Evolutionary conservation across 2,329 filamentous ascomycete genomes (phyloP), one percentile per base, ranked within the genome.

Genomic region (Hypoxylon sp.): DNA sequence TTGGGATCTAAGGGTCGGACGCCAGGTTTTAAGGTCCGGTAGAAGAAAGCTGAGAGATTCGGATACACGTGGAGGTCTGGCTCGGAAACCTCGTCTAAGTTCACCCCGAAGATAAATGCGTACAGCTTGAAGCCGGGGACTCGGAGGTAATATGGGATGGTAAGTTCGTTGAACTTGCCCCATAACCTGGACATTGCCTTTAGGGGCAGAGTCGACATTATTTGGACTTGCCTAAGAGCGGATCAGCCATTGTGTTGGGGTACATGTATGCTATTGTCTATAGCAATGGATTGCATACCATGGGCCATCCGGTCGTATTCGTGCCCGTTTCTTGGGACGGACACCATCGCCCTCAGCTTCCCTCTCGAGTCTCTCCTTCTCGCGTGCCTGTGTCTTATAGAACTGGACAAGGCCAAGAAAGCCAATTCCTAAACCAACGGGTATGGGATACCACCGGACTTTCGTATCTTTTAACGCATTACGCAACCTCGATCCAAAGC

Each of bases 1-100:
- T 95, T 90, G 1, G 93, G 89, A 76, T 98, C 94, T 13, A 99
- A 85, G 1, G 94, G 94, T 26, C 96, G 91, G 11, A 87, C 89
- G 35, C 94, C 95, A 5, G 95, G 94, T 80, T 98, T 98, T 67
- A 99, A 86, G 1, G 91, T 94, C 69, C 96, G 93, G 81, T 98
- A 99, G 85, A 99, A 99, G 85, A 99, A 99, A 65, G 95, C 90
- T 5, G 95, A 94, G 44, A 99, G 89, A 78, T 99, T 99, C 19
- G 94, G 93, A 79, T 96, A 99, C 52, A 88, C 88, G 78, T 93
- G 94, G 19, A 99, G 88, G 75, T 99, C 96, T 17, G 91, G 89
- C 78, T 99, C 94, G 33, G 90, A 88, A 17, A 98, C 90, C 82
- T 99, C 96, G 66, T 91, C 88, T 64, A 99, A 87, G 79, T 92